Evolutionary conservation across 164 flowering plant species (phyloP).

Genomic region (Nymphaea colorata): DNA sequence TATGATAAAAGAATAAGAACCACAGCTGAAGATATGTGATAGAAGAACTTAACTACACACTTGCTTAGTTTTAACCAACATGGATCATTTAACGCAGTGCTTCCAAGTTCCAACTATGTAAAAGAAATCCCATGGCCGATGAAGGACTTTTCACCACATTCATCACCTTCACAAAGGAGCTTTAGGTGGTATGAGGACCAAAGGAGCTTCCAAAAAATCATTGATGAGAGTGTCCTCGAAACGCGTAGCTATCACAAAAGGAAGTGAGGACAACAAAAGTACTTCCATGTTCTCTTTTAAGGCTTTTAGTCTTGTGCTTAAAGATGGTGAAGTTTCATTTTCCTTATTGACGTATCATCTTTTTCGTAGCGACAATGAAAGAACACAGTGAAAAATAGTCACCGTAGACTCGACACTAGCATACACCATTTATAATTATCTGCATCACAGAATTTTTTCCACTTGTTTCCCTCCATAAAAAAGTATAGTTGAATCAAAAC

Average conservation of each 20-base stretch:
- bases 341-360: neutral
- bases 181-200: slow-evolving; percentile 22
- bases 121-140: too few species aligned
- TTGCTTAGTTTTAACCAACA: too few species aligned
- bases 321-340: slow-evolving; percentile 31
- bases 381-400: neutral
- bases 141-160: too few species aligned
- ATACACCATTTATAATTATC: slow-evolving; percentile 16
- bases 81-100: too few species aligned
- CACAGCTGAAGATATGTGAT: too few species aligned
- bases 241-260: slow-evolving; percentile 11
- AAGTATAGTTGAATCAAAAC: slow-evolving; percentile 36
- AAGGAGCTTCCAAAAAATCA: slow-evolving; percentile 1
- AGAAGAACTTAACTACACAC: too few species aligned
- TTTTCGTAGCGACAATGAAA: neutral
- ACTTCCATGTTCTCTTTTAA: slow-evolving; percentile 34
- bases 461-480: slow-evolving; percentile 63
- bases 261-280: slow-evolving; percentile 28
- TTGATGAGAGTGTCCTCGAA: neutral
- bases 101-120: too few species aligned
- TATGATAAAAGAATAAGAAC: too few species aligned
- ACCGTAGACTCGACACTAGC: neutral
- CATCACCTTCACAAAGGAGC: slow-evolving; percentile 1
- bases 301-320: slow-evolving; percentile 37
- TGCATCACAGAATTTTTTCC: slow-evolving; percentile 59